phyloP scores from a whole-genome alignment of 805 yeast genomes.

The Starmerella etchellsii region DNA sequence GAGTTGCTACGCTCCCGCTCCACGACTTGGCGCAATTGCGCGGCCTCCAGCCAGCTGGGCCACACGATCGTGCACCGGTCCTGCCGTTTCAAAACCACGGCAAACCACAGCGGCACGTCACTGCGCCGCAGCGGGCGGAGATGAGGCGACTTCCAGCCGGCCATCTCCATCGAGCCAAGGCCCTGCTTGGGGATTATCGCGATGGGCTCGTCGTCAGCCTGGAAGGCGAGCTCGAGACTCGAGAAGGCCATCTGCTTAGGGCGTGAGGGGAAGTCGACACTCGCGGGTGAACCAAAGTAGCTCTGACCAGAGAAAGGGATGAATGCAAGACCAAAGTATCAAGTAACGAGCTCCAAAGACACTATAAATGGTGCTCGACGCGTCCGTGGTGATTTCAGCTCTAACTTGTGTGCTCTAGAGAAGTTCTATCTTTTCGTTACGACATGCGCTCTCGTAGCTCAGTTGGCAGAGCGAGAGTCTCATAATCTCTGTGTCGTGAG shows the following conservation, averaged over 20 bases:
- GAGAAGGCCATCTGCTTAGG: conserved; percentile 13
- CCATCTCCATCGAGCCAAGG: conserved; percentile 49
- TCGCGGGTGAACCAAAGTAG: too few species aligned
- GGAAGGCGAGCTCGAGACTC: conserved; percentile 55
- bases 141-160: conserved; percentile 49
- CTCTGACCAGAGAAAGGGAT: too few species aligned
- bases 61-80: conserved; percentile 73
- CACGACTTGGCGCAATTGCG: conserved; percentile 41
- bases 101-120: conserved; percentile 77
- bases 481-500: conserved; percentile 18
- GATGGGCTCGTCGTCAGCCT: conserved; percentile 68
- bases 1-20: conserved; percentile 52
- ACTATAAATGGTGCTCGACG: too few species aligned
- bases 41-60: conserved; percentile 67
- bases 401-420: too few species aligned
- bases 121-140: conserved; percentile 56
- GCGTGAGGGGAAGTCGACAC: too few species aligned
- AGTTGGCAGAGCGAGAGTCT: conserved; percentile 17
- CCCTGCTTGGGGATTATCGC: conserved; percentile 69
- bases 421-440: too few species aligned
- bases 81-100: conserved; percentile 68
- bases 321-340: too few species aligned
- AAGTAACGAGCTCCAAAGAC: too few species aligned
- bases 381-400: too few species aligned
- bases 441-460: conserved; percentile 15